phyloP scores from a whole-genome alignment of 2,329 filamentous ascomycete species.

The Colletotrichum higginsianum region DNA sequence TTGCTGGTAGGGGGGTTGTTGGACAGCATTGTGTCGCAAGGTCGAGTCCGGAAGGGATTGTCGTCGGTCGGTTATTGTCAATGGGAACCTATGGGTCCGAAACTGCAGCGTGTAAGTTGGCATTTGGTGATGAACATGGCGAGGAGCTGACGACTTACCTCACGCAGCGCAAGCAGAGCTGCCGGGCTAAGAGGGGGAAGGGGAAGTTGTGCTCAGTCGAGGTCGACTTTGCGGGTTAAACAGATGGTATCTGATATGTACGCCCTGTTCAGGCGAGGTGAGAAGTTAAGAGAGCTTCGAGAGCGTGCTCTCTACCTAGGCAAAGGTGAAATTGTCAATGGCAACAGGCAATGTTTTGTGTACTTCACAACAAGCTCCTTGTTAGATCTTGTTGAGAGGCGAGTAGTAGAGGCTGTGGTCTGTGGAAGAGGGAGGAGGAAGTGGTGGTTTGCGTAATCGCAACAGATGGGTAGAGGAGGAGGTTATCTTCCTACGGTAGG shows the following conservation, averaged over 20 bases:
- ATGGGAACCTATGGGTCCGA: conserved; percentile 66
- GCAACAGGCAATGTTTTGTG: conserved; percentile 19
- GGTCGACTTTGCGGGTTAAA: conserved; percentile 55
- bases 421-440: conserved; percentile 11
- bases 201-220: conserved; percentile 64
- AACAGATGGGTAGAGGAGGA: conserved; percentile 34
- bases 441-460: conserved; percentile 12
- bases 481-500: conserved; percentile 39
- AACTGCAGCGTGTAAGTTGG: conserved; percentile 54
- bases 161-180: conserved; percentile 87
- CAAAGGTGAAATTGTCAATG: conserved; percentile 42
- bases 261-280: conserved; percentile 53
- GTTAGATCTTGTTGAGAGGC: conserved; percentile 23
- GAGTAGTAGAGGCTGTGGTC: conserved; percentile 7
- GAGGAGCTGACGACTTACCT: conserved; percentile 67
- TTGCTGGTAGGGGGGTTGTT: conserved; percentile 72
- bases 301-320: conserved; percentile 41
- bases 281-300: conserved; percentile 33
- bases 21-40: conserved; percentile 85
- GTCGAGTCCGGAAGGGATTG: conserved; percentile 75
- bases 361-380: conserved; percentile 29
- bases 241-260: conserved; percentile 41
- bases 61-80: conserved; percentile 68
- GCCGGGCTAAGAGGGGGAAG: conserved; percentile 73
- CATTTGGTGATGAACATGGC: background rate